These are phyloP conservation scores for Turritis glabra DNA, from an alignment of 345 rosid genomes.

Conservation along the genomic window DNA sequence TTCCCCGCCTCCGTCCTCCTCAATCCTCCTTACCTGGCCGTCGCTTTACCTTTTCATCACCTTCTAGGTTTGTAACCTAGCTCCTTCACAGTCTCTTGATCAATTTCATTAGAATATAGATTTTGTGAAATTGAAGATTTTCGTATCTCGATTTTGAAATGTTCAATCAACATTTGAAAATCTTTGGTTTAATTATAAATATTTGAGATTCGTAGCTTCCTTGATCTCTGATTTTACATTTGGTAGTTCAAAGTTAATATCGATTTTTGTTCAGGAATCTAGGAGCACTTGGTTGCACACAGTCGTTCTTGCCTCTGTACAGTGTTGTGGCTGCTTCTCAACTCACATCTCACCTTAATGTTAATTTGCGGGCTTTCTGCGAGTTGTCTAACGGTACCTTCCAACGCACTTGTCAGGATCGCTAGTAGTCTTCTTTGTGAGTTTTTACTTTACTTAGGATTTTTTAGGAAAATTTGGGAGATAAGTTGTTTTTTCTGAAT, in stretches of 20 bases:
- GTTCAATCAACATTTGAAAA: neutral
- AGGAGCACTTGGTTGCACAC: constrained; percentile 76
- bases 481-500: neutral
- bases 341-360: constrained; percentile 68
- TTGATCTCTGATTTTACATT: neutral
- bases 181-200: neutral
- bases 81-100: neutral
- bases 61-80: constrained; percentile 56
- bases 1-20: constrained; percentile 71
- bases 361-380: constrained; percentile 76
- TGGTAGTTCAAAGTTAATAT: neutral
- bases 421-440: constrained; percentile 94
- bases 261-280: constrained; percentile 54
- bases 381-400: constrained; percentile 99
- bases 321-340: constrained; percentile 45
- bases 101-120: neutral
- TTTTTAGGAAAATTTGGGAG: constrained; percentile 15
- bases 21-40: constrained; percentile 53
- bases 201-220: neutral
- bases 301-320: constrained; percentile 77
- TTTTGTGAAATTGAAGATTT: neutral
- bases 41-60: constrained; percentile 58
- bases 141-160: neutral
- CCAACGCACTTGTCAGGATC: constrained; percentile 94
- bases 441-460: constrained; percentile 64